These are phyloP conservation scores for Candida tunisiensis DNA, from an alignment of 1,139 yeast genomes.

Conservation along the genomic window DNA sequence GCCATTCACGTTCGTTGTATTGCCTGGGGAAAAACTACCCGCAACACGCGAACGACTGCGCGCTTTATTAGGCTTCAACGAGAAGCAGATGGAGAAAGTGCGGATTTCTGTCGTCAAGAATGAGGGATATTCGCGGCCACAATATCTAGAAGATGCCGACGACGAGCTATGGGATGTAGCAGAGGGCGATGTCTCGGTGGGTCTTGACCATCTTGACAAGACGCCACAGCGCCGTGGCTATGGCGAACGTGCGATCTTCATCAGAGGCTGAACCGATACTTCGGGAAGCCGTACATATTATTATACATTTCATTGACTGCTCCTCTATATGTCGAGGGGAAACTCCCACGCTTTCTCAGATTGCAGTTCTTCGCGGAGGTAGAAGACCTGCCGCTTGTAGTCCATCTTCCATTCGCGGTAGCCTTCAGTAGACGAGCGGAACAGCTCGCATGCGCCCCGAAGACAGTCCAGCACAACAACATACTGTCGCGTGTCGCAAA, in stretches of 20 bases:
- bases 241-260: slow-evolving; percentile 36
- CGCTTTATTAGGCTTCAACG: slow-evolving; percentile 49
- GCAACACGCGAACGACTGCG: slow-evolving; percentile 60
- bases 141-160: slow-evolving; percentile 33
- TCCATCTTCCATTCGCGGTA: too few relatives aligned
- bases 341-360: too few relatives aligned
- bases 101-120: slow-evolving; percentile 7
- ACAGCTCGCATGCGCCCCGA: too few relatives aligned
- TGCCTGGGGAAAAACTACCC: slow-evolving; percentile 34
- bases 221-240: slow-evolving; percentile 19
- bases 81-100: slow-evolving; percentile 29
- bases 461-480: too few relatives aligned
- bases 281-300: too few relatives aligned
- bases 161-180: slow-evolving; percentile 31
- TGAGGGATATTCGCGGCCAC: slow-evolving; percentile 27
- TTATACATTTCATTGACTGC: too few relatives aligned
- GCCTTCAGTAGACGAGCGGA: too few relatives aligned
- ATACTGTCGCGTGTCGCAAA: too few relatives aligned
- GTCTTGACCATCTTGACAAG: slow-evolving; percentile 80
- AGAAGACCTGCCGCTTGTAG: too few relatives aligned
- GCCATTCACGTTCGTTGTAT: slow-evolving; percentile 61
- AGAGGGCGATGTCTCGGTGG: slow-evolving; percentile 36
- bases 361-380: too few relatives aligned
- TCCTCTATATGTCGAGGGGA: too few relatives aligned
- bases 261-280: slow-evolving; percentile 11